Evolutionary conservation across 495 filamentous ascomycete genomes (phyloP), one percentile per base, ranked within the genome.

Genomic region (Astrocystis sublimbata): DNA sequence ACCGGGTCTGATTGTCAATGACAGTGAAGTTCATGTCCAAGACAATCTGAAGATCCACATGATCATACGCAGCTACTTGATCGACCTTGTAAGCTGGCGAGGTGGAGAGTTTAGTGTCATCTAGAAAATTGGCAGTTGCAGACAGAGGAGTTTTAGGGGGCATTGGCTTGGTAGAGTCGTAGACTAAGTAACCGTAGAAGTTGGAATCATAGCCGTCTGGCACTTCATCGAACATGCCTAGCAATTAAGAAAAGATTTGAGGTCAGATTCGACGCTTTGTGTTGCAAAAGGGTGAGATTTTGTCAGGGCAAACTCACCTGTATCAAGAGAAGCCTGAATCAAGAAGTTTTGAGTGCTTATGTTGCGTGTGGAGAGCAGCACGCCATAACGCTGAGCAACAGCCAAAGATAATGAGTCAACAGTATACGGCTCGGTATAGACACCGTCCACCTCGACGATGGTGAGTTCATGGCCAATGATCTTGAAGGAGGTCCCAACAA

Each of bases 1-100:
- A 86, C 40, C 85, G 86, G 15, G 56, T 87, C 53, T 90, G 90
- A 23, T 59, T 60, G 43, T 90, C 83, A 68, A 91, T 94, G 51
- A 87, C 87, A 47, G 82, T 86, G 62, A 89, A 88, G 47, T 76
- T 75, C 63, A 91, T 73, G 70, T 87, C 77, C 35, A 91, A 71
- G 31, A 75, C 68, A 58, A 89, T 73, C 17, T 81, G 75, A 55
- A 79, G 74, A 67, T 85, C 80, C 10, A 82, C 80, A 6, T 82
- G 65, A 12, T 72, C 71, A 55, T 76, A 74, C 2, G 81, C 70
- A 0, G 69, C 57, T 6, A 72, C 70, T 46, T 73, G 69, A 8
- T 82, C 65, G 8, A 62, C 62, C 56, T 76, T 68, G 13, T 68
- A 69, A 62, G 88, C 83, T 6, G 69, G 47, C 3, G 86, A 83